Evolutionary conservation across 1,139 yeast genomes (phyloP).

Genomic region (Kodamaea fungicola): DNA sequence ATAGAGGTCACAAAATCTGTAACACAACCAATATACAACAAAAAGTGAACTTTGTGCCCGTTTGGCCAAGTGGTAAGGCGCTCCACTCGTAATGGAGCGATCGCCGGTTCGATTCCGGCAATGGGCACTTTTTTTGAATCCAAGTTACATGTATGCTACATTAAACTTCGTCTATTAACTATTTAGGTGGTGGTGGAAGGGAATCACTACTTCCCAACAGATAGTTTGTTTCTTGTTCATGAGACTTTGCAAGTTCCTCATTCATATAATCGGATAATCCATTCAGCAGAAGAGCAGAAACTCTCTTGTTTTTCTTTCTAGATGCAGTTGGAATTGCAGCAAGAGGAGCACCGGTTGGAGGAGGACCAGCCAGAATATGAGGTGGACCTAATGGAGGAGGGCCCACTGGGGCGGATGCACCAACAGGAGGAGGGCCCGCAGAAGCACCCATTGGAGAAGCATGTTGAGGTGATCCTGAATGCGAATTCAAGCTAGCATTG

Average conservation of each 20-base stretch:
- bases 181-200: slow-evolving; percentile 32
- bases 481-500: slow-evolving; percentile 9
- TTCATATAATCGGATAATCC: slow-evolving; percentile 43
- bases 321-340: slow-evolving; percentile 15
- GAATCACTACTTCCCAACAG: slow-evolving; percentile 14
- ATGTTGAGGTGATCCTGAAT: slow-evolving; percentile 6
- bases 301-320: slow-evolving; percentile 31
- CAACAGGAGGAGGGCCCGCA: slow-evolving; percentile 6
- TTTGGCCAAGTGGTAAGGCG: slow-evolving; percentile 49
- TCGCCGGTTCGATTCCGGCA: slow-evolving; percentile 53
- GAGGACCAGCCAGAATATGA: slow-evolving; percentile 10
- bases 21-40: too few species aligned
- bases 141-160: not conserved
- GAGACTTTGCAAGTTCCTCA: slow-evolving; percentile 44
- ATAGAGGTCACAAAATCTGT: too few species aligned
- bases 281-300: slow-evolving; percentile 20
- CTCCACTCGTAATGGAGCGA: slow-evolving; percentile 57
- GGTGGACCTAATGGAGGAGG: slow-evolving; percentile 12
- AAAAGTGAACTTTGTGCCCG: too few species aligned
- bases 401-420: slow-evolving; percentile 6
- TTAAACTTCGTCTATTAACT: not conserved
- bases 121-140: slow-evolving; percentile 7
- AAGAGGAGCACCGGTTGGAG: slow-evolving; percentile 15
- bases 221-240: slow-evolving; percentile 27
- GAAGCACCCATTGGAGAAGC: slow-evolving; percentile 4